Evolutionary conservation across 768 basidiomycete genomes (phyloP).

Genomic region (Coprinellus aureogranulatus): DNA sequence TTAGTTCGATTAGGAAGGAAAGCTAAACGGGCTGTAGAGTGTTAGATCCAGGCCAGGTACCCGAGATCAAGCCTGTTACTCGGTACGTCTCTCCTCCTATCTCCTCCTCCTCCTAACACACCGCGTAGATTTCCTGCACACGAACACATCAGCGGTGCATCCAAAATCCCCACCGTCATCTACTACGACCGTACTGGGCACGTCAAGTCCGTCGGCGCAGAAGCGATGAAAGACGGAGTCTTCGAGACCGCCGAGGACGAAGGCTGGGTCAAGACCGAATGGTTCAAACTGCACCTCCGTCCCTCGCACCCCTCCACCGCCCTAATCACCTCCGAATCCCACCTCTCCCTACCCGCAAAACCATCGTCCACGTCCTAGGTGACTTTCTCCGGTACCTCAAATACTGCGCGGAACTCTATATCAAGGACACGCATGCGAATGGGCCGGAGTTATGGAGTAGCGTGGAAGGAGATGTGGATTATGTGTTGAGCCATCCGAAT

Average conservation of each 20-base stretch:
- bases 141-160: slow-evolving; percentile 37
- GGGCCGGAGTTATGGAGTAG: slow-evolving; percentile 44
- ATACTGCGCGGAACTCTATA: slow-evolving; percentile 41
- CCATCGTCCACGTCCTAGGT: slow-evolving; percentile 37
- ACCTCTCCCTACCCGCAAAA: slow-evolving; percentile 40
- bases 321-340: slow-evolving; percentile 20
- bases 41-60: slow-evolving; percentile 34
- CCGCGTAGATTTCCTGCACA: slow-evolving; percentile 42
- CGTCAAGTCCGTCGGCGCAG: slow-evolving; percentile 41
- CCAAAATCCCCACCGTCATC: slow-evolving; percentile 47
- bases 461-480: slow-evolving; percentile 40
- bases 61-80: slow-evolving; percentile 22
- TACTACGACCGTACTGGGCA: slow-evolving; percentile 40
- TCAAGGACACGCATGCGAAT: slow-evolving; percentile 42
- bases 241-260: slow-evolving; percentile 39
- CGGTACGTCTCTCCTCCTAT: slow-evolving; percentile 8
- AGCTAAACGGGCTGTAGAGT: slow-evolving; percentile 19
- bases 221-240: slow-evolving; percentile 35
- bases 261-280: slow-evolving; percentile 46
- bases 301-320: slow-evolving; percentile 8
- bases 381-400: slow-evolving; percentile 51
- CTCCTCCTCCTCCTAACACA: background rate
- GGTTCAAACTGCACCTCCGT: slow-evolving; percentile 43
- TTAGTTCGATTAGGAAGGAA: no score
- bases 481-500: slow-evolving; percentile 57